Base-by-base conservation (phyloP, 1,284 basidiomycete genomes). In the Salmacisia buchloeana region DNA sequence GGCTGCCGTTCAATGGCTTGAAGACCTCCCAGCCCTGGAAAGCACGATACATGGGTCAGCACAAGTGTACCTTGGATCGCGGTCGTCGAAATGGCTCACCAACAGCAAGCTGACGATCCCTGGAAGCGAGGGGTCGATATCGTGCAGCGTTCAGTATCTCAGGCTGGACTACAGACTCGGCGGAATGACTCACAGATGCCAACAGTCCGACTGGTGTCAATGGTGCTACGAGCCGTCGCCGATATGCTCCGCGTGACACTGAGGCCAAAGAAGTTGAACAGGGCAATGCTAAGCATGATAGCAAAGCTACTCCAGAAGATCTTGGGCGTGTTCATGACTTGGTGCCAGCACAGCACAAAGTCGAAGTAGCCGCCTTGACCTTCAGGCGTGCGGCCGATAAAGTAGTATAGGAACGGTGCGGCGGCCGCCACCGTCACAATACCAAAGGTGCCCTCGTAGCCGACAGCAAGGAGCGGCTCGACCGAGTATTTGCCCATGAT, bases 201-300 rank as follows among this genome's bases (percentile, higher is more conserved):
- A 62, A 98, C 84, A 1, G 96, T 97, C 71, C 96, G 86, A 83
- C 93, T 97, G 4, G 94, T 96, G 80, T 99, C 96, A 54, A 94
- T 92, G 58, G 96, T 85, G 66, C 75, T 75, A 23, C 81, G 69
- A 10, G 81, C 76, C 4, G 79, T 81, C 0, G 80, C 81, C 2
- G 75, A 78, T 18, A 82, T 73, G 38, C 69, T 74, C 5, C 73
- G 86, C 7, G 94, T 98, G 62, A 98, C 92, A 77, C 88, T 90
- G 49, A 97, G 82, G 4, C 94, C 93, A 75, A 93, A 96, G 81
- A 88, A 94, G 83, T 98, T 99, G 86, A 94, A 99, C 27, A 93
- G 82, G n/a, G 91, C 85, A 69, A 97, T 97, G 58, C 71, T 73
- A 45, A 69, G 67, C 69, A 77, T 79, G 62, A 83, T 82, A 12